phyloP scores from a whole-genome alignment of 805 yeast species.

The Spathaspora arborariae region DNA sequence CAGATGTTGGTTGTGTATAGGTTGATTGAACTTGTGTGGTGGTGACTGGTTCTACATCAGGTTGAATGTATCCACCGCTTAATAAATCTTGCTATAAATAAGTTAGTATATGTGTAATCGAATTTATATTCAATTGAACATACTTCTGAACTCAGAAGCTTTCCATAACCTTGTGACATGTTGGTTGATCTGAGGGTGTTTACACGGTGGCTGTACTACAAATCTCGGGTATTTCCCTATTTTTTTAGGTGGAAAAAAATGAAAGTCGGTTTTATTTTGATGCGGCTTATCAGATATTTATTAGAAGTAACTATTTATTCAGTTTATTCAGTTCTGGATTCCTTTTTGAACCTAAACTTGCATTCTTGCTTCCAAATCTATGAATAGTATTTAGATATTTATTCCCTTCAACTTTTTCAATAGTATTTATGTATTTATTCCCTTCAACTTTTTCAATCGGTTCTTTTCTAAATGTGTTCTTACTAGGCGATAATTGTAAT shows the following conservation, averaged over 20 bases:
- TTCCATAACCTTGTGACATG: constrained; percentile 3
- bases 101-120: not conserved
- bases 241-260: not conserved
- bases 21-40: not conserved
- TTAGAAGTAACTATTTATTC: not conserved
- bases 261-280: not conserved
- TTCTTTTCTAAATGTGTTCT: too few species aligned
- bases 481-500: not conserved
- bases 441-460: too few species aligned
- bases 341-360: not conserved
- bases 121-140: not conserved
- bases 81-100: constrained; percentile 8
- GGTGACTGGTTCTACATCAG: constrained; percentile 12
- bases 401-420: not conserved
- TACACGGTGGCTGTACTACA: not conserved
- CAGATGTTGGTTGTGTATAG: not conserved
- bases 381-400: not conserved
- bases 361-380: not conserved
- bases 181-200: not conserved
- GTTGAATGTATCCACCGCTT: constrained; percentile 17
- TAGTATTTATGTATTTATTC: too few species aligned
- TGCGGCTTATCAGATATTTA: not conserved
- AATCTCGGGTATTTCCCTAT: not conserved
- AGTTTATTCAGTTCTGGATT: not conserved
- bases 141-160: constrained; percentile 2